Base-by-base conservation (phyloP, 73 alveolate genomes). In the Halteria grandinella region DNA sequence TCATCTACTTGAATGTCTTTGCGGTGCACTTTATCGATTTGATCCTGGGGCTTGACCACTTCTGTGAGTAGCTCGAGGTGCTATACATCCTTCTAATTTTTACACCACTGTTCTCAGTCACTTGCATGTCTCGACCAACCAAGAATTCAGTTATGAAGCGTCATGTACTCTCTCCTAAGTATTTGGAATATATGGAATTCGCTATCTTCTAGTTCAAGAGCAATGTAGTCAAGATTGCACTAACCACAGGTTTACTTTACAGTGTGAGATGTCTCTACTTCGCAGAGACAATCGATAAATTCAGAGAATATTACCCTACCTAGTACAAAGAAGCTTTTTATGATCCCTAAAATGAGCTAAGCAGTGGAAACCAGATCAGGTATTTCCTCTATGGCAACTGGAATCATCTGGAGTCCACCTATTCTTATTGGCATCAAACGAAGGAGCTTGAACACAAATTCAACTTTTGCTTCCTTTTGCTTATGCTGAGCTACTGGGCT, bases 81-180 rank as follows among this genome's bases (percentile, higher is more conserved):
- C 1, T 39, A 15, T 55, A 75, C 37, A 15, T 75, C 15, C 23
- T 75, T 37, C 29, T 57, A 18, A 51, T 75, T 25, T 40, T 55
- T 29, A 34, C 43, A n/a, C 77, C 78, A 1, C 40, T 75, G 27
- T 37, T 57, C 47, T 37, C 76, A 8, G 45, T 75, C 48, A 36
- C 87, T 4, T 75, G 75, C 33, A 7, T 75, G 55, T 37, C 87
- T 17, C 40, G 87, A 39, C 77, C 69, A 14, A 36, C 87, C 8
- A 57, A 75, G 45, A 75, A 75, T 24, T 52, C 59, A 12, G 47
- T 57, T 6, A 75, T 75, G 87, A 33, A 55, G 74, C 34, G 78
- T 20, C 87, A 55, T 27, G 87, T 75, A 1, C 47, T 75, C 41
- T 41, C 47, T 40, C 87, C 69, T 1, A 55, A 44, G 23, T 75